Evolutionary conservation across 2,329 filamentous ascomycete genomes (phyloP).

Genomic region (Alternaria ethzedia): DNA sequence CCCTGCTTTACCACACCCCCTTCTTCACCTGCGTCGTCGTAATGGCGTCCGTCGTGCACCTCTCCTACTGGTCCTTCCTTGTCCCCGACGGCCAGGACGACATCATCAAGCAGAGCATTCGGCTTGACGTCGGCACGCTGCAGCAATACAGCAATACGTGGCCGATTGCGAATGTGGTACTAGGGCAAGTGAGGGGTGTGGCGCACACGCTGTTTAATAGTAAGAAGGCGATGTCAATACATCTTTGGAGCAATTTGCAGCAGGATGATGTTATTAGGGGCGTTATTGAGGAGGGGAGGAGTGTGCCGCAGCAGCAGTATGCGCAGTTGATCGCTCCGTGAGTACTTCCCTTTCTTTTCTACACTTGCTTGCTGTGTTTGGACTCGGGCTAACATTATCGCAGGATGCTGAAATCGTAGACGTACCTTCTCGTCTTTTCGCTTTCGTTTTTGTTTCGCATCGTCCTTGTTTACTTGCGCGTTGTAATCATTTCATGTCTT

Average conservation of each 20-base stretch:
- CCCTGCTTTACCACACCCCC: slow-evolving; percentile 70
- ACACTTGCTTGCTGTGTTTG: not conserved
- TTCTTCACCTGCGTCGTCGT: slow-evolving; percentile 52
- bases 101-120: slow-evolving; percentile 74
- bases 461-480: not conserved
- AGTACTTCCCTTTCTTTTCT: slow-evolving; percentile 14
- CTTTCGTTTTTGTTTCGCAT: not conserved
- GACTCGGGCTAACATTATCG: not conserved
- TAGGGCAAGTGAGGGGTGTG: slow-evolving; percentile 76
- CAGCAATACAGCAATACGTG: slow-evolving; percentile 72
- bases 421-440: not conserved
- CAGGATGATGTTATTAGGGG: slow-evolving; percentile 43
- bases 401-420: slow-evolving; percentile 44
- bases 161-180: slow-evolving; percentile 73
- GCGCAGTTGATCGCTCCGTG: slow-evolving; percentile 45
- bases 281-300: slow-evolving; percentile 42
- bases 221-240: slow-evolving; percentile 51
- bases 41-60: slow-evolving; percentile 48
- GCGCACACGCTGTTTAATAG: slow-evolving; percentile 72
- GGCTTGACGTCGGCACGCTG: slow-evolving; percentile 78
- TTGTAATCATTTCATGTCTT: not conserved
- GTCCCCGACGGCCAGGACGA: slow-evolving; percentile 63
- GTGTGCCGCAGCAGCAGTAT: slow-evolving; percentile 44
- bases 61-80: slow-evolving; percentile 73
- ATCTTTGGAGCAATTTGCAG: slow-evolving; percentile 46